Conservation (phyloP, 371 early-diverging fungal genomes). For the Umbelopsis sp. region DNA sequence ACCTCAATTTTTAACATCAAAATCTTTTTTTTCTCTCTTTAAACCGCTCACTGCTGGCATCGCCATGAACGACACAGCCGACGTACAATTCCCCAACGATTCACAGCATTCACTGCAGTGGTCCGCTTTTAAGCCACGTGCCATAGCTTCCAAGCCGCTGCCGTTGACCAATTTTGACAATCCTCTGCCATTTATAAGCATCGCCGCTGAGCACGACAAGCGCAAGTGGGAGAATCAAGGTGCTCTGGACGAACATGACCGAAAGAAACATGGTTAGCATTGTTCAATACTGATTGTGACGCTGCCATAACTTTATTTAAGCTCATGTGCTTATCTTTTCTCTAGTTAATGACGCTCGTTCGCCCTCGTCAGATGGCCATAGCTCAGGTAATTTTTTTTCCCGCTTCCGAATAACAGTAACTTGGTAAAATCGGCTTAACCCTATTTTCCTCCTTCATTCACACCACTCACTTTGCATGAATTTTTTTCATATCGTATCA, state of each 20-base stretch:
- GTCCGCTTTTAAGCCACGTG: slow-evolving; percentile 14
- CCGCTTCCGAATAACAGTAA: too few species aligned
- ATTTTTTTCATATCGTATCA: background rate
- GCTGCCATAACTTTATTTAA: background rate
- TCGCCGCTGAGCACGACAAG: slow-evolving; percentile 2
- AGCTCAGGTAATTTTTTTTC: slow-evolving; percentile 1
- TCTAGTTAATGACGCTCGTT: background rate
- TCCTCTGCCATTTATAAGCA: slow-evolving; percentile 25
- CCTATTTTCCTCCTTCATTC: too few species aligned
- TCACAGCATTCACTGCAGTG: slow-evolving; percentile 10
- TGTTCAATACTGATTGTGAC: background rate
- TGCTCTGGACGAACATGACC: background rate
- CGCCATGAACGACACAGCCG: slow-evolving; percentile 8
- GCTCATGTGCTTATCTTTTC: background rate
- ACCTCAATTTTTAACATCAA: background rate
- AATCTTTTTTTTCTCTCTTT: background rate
- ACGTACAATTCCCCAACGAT: background rate
- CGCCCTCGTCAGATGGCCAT: slow-evolving; percentile 8
- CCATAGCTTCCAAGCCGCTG: slow-evolving; percentile 7
- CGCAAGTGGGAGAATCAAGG: slow-evolving; percentile 7
- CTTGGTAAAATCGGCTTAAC: background rate
- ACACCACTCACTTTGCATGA: too few species aligned
- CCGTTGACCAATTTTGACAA: slow-evolving; percentile 4
- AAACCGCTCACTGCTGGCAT: background rate
- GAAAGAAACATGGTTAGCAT: background rate